Conservation (phyloP, 768 basidiomycete species). For the Tulasnella sp. region DNA sequence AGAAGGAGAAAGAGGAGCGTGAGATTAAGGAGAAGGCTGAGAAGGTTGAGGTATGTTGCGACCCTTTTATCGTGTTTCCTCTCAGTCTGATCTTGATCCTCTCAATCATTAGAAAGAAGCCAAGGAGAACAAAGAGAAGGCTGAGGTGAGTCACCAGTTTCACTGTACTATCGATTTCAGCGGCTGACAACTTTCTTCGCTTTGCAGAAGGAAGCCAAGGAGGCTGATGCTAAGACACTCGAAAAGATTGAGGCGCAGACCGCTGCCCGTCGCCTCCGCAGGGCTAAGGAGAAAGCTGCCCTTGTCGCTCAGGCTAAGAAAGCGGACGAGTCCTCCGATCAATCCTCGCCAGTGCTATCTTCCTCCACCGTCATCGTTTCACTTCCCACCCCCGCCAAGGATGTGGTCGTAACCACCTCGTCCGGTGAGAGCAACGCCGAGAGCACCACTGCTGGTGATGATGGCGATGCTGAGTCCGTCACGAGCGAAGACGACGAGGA, state of each 20-base stretch:
- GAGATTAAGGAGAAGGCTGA: constrained; percentile 64
- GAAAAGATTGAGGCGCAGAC: constrained; percentile 27
- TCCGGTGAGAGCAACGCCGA: constrained; percentile 16
- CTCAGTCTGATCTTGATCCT: not conserved
- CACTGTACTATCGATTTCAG: constrained; percentile 20
- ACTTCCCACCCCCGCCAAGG: not conserved
- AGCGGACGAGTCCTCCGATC: not conserved
- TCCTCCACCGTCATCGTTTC: not conserved
- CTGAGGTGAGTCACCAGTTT: constrained; percentile 27
- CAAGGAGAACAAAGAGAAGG: constrained; percentile 41
- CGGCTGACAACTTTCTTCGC: constrained; percentile 18
- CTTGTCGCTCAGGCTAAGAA: not conserved
- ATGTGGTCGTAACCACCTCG: not conserved
- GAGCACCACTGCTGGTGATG: constrained; percentile 7
- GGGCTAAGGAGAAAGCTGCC: constrained; percentile 22
- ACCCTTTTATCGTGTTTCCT: not conserved
- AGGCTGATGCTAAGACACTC: constrained; percentile 22
- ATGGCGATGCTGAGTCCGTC: constrained; percentile 9
- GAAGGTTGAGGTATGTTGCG: constrained; percentile 38
- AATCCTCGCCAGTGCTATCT: constrained; percentile 4
- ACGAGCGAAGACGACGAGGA: constrained; percentile 1
- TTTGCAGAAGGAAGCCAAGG: constrained; percentile 35
- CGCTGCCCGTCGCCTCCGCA: constrained; percentile 18
- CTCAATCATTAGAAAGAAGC: constrained; percentile 34
- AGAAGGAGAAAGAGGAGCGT: constrained; percentile 53